Conservation (phyloP, 768 basidiomycete species). For the Amanita molliuscula region DNA sequence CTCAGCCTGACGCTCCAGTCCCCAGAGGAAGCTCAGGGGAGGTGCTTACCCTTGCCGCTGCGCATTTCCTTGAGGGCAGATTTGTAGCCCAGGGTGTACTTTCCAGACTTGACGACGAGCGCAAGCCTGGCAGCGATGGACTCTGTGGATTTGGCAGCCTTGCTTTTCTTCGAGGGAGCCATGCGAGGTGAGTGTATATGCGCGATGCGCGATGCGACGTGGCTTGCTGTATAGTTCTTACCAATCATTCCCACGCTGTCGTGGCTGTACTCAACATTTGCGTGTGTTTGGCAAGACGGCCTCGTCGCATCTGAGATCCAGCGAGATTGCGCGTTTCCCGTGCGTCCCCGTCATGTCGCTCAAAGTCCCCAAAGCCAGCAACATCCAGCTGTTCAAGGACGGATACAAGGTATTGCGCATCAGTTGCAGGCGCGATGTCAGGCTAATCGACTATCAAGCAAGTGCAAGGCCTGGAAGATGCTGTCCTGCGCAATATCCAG, state of each 20-base stretch:
- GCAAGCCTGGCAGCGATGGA: slow-evolving; percentile 87
- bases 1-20: slow-evolving; percentile 99
- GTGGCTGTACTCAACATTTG: background rate
- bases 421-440: background rate
- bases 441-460: slow-evolving; percentile 27
- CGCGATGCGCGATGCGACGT: no score
- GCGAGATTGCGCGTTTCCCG: background rate
- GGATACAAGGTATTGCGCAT: slow-evolving; percentile 70
- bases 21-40: slow-evolving; percentile 31
- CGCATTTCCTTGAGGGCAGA: slow-evolving; percentile 98
- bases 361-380: slow-evolving; percentile 86
- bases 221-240: slow-evolving; percentile 26
- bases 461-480: slow-evolving; percentile 87
- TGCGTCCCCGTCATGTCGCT: slow-evolving; percentile 57
- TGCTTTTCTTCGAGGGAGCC: slow-evolving; percentile 95
- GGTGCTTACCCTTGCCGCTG: slow-evolving; percentile 83
- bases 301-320: background rate
- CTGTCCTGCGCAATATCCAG: slow-evolving; percentile 92
- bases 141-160: slow-evolving; percentile 87
- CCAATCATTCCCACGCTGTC: slow-evolving; percentile 1
- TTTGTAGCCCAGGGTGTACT: slow-evolving; percentile 97
- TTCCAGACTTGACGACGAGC: slow-evolving; percentile 98
- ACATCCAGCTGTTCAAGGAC: slow-evolving; percentile 91
- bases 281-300: background rate
- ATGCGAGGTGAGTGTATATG: slow-evolving; percentile 27